Base-by-base conservation (phyloP, 495 filamentous ascomycete species). In the Glarea lozoyensis region DNA sequence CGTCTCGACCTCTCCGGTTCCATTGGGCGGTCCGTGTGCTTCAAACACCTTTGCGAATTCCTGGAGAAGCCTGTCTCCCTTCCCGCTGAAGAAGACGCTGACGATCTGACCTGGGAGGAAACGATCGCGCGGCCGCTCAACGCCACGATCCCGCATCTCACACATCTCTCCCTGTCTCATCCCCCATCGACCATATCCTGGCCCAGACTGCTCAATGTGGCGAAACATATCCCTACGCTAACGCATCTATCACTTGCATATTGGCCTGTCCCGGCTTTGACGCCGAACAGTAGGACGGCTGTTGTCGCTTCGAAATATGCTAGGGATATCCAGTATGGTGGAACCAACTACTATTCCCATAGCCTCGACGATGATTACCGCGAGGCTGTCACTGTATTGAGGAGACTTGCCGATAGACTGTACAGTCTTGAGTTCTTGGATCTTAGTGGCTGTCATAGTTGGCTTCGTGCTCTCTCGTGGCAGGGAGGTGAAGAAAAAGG, bases 391-490 rank as follows among this genome's bases (percentile, higher is more conserved):
- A 61, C 68, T 29, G 62, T 92, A 2, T 62, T 94, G 2, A 73
- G 79, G n/a, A 71, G 75, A 10, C 66, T 95, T 0, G 82, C 81
- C 40, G 67, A 67, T 19, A 64, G 62, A 10, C 73, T 83, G 1
- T 86, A 88, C 54, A 73, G 76, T 34, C 67, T 95, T 1, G 75
- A 85, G 57, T 88, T 79, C 62, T 70, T 95, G 0, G 86, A 92
- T 55, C 62, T 95, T 11, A 84, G 83, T 45, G 87, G 86, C 12
- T 94, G 88, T 58, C 61, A 59, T 0, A 67, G 71, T 12, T 95
- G 88, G 88, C 55, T 75, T 22, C 59, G 62, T 3, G 84, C 83
- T 1, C 59, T 94, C n/a, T 60, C 52, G 10, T 74, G 67, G 52
- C 38, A 10, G 15, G 37, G 37, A 13, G 61, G 35, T 4, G 34